phyloP scores from a whole-genome alignment of 1,139 yeast species.

The Lodderomyces theae region DNA sequence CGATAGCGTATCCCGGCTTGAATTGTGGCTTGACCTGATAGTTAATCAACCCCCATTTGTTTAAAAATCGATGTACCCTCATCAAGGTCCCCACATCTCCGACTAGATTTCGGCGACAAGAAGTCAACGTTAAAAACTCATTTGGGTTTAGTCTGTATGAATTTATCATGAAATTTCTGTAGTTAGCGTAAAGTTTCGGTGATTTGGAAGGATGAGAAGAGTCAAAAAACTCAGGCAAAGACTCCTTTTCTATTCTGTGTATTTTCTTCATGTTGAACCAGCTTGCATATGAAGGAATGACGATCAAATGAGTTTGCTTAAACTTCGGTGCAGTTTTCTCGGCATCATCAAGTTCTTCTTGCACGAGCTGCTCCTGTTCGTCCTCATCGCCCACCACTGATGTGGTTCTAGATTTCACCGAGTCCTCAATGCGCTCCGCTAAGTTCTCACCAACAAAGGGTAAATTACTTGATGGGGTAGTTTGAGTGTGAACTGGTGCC shows the following conservation, averaged over 20 bases:
- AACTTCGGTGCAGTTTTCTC: constrained; percentile 34
- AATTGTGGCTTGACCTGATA: constrained; percentile 80
- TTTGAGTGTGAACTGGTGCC: background rate
- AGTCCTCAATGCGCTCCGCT: background rate
- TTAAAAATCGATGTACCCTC: constrained; percentile 85
- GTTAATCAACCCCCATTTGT: constrained; percentile 95
- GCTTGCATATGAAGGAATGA: constrained; percentile 88
- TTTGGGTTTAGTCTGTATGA: constrained; percentile 89
- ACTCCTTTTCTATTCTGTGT: constrained; percentile 61
- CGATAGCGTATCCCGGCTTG: constrained; percentile 62
- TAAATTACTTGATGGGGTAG: background rate
- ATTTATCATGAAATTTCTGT: constrained; percentile 91
- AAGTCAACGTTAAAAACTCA: constrained; percentile 89
- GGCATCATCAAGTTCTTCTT: constrained; percentile 33
- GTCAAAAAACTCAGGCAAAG: constrained; percentile 88
- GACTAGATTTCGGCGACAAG: constrained; percentile 88
- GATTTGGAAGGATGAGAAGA: constrained; percentile 77
- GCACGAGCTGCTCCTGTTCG: constrained; percentile 29
- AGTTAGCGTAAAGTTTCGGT: constrained; percentile 80
- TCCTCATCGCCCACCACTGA: constrained; percentile 6
- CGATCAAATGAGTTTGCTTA: constrained; percentile 79
- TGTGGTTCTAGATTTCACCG: background rate
- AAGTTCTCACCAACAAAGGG: background rate
- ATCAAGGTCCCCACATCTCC: constrained; percentile 95
- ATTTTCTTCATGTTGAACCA: constrained; percentile 83